Conservation (phyloP, 1,139 yeast species). For the Pichia sp. region DNA sequence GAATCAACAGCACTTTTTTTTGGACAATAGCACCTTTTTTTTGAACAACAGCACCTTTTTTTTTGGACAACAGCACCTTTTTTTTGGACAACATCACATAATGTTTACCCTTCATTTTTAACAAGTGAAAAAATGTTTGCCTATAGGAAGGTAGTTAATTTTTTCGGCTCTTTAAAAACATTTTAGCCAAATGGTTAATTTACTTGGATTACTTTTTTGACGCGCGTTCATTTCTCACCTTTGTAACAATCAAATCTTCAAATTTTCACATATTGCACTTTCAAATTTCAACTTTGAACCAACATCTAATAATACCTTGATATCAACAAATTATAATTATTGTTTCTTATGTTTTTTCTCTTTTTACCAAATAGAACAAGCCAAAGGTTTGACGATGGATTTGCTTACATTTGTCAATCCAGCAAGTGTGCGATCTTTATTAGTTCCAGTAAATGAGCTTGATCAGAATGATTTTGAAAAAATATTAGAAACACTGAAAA, state of each 20-base stretch:
- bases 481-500: slow-evolving; percentile 40
- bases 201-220: background rate
- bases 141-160: too few relatives aligned
- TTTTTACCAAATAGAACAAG: background rate
- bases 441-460: slow-evolving; percentile 66
- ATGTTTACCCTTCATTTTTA: too few relatives aligned
- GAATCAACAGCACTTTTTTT: too few relatives aligned
- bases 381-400: slow-evolving; percentile 26
- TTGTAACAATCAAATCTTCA: too few relatives aligned
- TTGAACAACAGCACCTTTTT: too few relatives aligned
- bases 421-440: slow-evolving; percentile 57
- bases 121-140: too few relatives aligned
- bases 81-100: too few relatives aligned
- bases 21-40: too few relatives aligned
- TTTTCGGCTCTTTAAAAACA: background rate
- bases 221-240: background rate
- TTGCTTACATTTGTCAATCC: slow-evolving; percentile 46
- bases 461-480: slow-evolving; percentile 40
- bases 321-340: background rate
- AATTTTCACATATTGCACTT: too few relatives aligned
- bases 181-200: background rate
- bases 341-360: background rate
- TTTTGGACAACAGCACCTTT: too few relatives aligned
- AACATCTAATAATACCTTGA: background rate
- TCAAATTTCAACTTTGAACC: background rate